A percentile compares a stretch with the other conserved stretches of the same genome.
These are phyloP conservation scores for Xerocomellus amylosporus DNA, from an alignment of 768 basidiomycete species.

Conservation along the genomic window DNA sequence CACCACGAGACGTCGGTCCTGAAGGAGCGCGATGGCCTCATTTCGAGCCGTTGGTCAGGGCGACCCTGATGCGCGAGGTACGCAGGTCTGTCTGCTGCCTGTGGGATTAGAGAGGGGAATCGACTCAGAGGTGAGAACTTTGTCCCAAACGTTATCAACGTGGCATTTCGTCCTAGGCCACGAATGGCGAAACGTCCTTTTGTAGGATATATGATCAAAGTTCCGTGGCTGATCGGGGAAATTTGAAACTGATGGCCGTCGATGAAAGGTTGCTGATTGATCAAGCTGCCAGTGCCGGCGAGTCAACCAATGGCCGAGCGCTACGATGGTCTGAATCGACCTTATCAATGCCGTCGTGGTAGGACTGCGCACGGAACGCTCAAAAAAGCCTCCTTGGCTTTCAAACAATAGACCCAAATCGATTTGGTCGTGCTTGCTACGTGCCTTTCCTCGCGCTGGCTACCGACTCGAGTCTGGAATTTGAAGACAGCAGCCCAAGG, in stretches of 20 bases:
- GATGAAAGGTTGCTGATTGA: conserved; percentile 4
- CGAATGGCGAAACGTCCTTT: not conserved
- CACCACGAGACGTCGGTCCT: conserved; percentile 6
- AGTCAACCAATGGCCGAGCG: not conserved
- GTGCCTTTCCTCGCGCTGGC: not conserved
- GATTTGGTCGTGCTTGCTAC: not conserved
- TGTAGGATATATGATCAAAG: not conserved
- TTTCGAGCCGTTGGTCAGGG: conserved; percentile 15
- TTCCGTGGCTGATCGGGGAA: conserved; percentile 6
- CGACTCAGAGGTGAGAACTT: not conserved
- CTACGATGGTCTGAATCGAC: not conserved
- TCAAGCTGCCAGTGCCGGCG: not conserved
- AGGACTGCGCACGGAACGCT: not conserved
- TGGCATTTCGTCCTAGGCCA: not conserved
- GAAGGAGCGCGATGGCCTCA: not conserved
- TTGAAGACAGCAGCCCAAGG: not conserved
- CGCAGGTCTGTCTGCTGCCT: not conserved
- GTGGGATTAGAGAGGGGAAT: conserved; percentile 12
- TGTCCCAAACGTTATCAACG: not conserved
- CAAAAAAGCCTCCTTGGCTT: not conserved
- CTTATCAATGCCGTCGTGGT: not conserved
- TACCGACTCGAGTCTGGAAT: not conserved
- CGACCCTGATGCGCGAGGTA: not conserved
- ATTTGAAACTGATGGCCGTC: conserved; percentile 10
- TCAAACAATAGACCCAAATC: not conserved